A percentile compares a stretch with the other conserved stretches of the same genome.
These are phyloP conservation scores for Dryas octopetala DNA, from an alignment of 306 rosid genomes.

Conservation along the genomic window DNA sequence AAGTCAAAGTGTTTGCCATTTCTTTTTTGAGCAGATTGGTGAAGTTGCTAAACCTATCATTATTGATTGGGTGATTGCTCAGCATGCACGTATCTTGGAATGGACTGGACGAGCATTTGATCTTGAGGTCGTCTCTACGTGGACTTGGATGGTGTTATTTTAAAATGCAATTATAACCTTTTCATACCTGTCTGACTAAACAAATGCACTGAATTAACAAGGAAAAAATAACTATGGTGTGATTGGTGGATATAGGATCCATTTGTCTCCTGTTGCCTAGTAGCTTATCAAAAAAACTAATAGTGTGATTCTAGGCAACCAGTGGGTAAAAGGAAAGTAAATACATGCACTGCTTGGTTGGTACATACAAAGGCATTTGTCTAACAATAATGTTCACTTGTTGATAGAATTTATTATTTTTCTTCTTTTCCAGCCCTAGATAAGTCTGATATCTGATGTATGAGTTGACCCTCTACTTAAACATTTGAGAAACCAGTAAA, in stretches of 20 bases:
- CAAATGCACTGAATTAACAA: neutral
- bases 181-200: neutral
- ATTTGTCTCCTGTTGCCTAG: neutral
- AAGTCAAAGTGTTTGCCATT: conserved; percentile 6
- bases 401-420: neutral
- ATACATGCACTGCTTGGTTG: neutral
- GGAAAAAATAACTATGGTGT: neutral
- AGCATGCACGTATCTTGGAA: conserved; percentile 43
- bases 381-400: neutral
- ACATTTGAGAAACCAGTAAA: neutral
- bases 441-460: neutral
- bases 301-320: conserved; percentile 8
- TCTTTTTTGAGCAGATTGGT: conserved; percentile 41
- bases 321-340: neutral
- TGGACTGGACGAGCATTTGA: conserved; percentile 59
- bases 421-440: neutral
- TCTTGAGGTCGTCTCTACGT: conserved; percentile 48
- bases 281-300: neutral
- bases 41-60: conserved; percentile 53
- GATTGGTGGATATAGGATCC: neutral
- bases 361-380: neutral
- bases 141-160: conserved; percentile 13
- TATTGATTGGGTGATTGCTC: conserved; percentile 67
- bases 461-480: neutral
- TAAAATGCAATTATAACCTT: neutral